Conservation (phyloP, 2,329 filamentous ascomycete genomes). For the Podosphaera xanthii region DNA sequence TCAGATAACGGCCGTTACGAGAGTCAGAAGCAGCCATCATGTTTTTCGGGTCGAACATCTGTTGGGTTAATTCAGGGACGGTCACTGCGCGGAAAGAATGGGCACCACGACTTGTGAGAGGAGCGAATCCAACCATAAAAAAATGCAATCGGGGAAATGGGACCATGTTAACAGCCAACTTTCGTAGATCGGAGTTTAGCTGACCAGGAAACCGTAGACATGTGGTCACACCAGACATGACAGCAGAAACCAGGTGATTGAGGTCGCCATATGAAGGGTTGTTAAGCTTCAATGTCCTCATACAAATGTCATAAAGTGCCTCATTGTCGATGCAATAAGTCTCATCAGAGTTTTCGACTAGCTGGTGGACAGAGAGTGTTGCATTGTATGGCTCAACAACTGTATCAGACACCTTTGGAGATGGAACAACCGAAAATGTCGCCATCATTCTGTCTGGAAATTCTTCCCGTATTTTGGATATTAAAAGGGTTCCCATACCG, state of each 20-base stretch:
- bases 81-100: constrained; percentile 94
- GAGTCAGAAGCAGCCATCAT: constrained; percentile 99
- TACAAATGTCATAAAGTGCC: constrained; percentile 99
- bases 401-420: constrained; percentile 97
- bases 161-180: constrained; percentile 99
- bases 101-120: constrained; percentile 78
- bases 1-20: constrained; percentile 98
- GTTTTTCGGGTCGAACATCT: constrained; percentile 99
- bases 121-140: constrained; percentile 99
- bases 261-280: constrained; percentile 98
- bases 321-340: constrained; percentile 99
- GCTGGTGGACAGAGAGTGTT: constrained; percentile 93
- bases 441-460: constrained; percentile 99
- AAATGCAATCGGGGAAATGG: constrained; percentile 99
- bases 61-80: constrained; percentile 95
- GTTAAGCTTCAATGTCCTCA: constrained; percentile 96
- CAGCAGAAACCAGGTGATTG: constrained; percentile 97
- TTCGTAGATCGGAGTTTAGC: constrained; percentile 98
- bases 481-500: constrained; percentile 98
- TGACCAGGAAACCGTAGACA: constrained; percentile 98
- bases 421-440: constrained; percentile 96
- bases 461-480: constrained; percentile 99
- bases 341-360: constrained; percentile 99
- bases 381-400: constrained; percentile 99
- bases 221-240: constrained; percentile 98